Base-by-base conservation (phyloP, 768 basidiomycete species). In the Termitomyces sp. region DNA sequence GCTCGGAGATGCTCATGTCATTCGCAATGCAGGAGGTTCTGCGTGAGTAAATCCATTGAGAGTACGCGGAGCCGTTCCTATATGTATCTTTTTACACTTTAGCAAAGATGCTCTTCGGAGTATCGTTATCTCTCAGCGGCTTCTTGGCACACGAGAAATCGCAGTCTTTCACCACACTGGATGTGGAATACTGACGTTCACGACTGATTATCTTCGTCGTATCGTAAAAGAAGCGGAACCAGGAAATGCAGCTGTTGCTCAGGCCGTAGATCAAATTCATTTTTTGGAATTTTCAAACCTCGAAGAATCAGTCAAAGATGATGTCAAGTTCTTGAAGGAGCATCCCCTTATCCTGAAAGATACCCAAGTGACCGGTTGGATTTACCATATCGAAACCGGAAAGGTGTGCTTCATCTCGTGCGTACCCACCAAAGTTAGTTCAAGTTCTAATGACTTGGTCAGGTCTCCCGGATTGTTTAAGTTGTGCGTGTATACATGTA, bases 181-280 rank as follows among this genome's bases (percentile, higher is more conserved):
- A 44, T 89, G 88, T 62, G 88, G 88, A 43, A 88, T 89, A 85
- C 70, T 84, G 44, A 81, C 80, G 0, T 88, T 89, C 71, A 75
- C 70, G 5, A 76, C 76, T 25, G 47, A 48, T n/a, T 3, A 48
- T 25, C 22, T 48, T 25, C 47, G 22, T 2, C 47, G 47, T 36
- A 35, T 36, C 10, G 23, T 48, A 11, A 48, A 48, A n/a, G 33
- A 48, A 22, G 47, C 22, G 3, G 33, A 48, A 10, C 33, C 33
- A 35, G 33, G 23, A 36, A 48, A 48, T 23, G 11, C 15, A 36
- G 33, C 2, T 25, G 66, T 72, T 45, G 66, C 68, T 12, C 31
- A 60, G 16, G 63, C 61, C 11, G 70, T 73, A 11, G 64, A 83
- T 56, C 56, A 69, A 3, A 80, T 84, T 48, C 77, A 83, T 54